Percentiles rank a stretch among this genome's conserved stretches.
Evolutionary conservation across 176 grass and related monocot species (phyloP).

Genomic region (Zea luxurians): DNA sequence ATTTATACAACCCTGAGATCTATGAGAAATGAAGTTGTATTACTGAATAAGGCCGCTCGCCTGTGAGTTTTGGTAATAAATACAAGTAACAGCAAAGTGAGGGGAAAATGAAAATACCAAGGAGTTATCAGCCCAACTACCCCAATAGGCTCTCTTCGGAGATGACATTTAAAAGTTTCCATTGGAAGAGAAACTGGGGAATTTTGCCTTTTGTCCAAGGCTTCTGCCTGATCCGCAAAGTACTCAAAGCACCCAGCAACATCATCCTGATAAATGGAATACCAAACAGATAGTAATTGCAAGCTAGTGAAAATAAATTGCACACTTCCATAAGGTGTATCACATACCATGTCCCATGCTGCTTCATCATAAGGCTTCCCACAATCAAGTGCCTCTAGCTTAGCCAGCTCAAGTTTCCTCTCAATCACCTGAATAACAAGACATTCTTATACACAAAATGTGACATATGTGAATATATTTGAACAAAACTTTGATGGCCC

Average conservation of each 20-base stretch:
- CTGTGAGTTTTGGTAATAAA: neutral
- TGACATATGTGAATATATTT: neutral
- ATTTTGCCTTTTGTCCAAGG: constrained; percentile 86
- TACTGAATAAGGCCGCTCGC: neutral
- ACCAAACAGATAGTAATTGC: constrained; percentile 21
- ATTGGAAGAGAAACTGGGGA: constrained; percentile 71
- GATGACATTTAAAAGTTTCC: constrained; percentile 84
- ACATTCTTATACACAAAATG: neutral
- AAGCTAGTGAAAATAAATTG: neutral
- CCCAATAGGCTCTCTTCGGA: constrained; percentile 86
- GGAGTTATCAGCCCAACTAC: constrained; percentile 95
- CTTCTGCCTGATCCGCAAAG: constrained; percentile 78
- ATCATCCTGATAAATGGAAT: constrained; percentile 72
- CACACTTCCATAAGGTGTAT: constrained; percentile 3
- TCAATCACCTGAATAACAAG: constrained; percentile 62
- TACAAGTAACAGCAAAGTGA: neutral
- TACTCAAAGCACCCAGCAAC: constrained; percentile 98
- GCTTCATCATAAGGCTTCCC: constrained; percentile 99
- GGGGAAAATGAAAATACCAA: constrained; percentile 57
- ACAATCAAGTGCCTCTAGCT: constrained; percentile 78
- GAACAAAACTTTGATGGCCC: neutral
- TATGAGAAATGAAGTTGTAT: neutral
- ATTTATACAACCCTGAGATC: neutral
- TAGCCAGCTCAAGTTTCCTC: constrained; percentile 81
- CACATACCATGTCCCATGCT: constrained; percentile 85